A percentile compares a stretch with the other conserved stretches of the same genome.
phyloP scores from a whole-genome alignment of 768 basidiomycete species.

The Cystobasidium tubakii region DNA sequence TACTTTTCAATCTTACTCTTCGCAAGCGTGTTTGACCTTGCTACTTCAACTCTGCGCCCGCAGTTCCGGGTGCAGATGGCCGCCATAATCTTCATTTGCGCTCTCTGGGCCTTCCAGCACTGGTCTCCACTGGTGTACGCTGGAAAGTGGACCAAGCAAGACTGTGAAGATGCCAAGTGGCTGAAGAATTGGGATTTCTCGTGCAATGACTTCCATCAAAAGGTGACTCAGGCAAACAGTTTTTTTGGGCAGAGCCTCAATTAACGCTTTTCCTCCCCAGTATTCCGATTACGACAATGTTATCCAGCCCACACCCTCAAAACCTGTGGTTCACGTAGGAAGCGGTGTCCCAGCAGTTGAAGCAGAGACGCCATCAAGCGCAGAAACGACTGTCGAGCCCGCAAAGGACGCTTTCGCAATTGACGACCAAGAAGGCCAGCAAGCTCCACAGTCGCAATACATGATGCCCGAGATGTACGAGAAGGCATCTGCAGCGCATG shows the following conservation, averaged over 20 bases:
- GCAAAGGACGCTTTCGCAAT: constrained; percentile 25
- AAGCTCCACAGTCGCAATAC: constrained; percentile 23
- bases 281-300: constrained; percentile 35
- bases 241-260: too few relatives aligned
- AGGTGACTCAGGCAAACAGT: background rate
- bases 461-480: constrained; percentile 36
- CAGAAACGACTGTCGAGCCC: background rate
- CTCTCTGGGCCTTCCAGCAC: constrained; percentile 64
- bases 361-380: constrained; percentile 16
- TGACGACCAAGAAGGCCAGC: constrained; percentile 27
- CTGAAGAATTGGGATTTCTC: constrained; percentile 93
- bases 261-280: too few relatives aligned
- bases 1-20: constrained; percentile 80
- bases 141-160: constrained; percentile 70
- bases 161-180: constrained; percentile 75
- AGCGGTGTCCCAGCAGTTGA: constrained; percentile 51
- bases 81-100: constrained; percentile 60
- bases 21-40: constrained; percentile 73
- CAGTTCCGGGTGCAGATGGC: constrained; percentile 70
- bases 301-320: constrained; percentile 30
- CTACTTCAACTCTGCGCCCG: constrained; percentile 71
- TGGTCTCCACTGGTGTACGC: constrained; percentile 82
- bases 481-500: constrained; percentile 34
- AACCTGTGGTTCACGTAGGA: constrained; percentile 28
- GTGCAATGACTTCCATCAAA: constrained; percentile 52